Percentiles rank a stretch among this genome's conserved stretches.
Conservation (phyloP, 106 monocot species). For the Narthecium ossifragum region DNA sequence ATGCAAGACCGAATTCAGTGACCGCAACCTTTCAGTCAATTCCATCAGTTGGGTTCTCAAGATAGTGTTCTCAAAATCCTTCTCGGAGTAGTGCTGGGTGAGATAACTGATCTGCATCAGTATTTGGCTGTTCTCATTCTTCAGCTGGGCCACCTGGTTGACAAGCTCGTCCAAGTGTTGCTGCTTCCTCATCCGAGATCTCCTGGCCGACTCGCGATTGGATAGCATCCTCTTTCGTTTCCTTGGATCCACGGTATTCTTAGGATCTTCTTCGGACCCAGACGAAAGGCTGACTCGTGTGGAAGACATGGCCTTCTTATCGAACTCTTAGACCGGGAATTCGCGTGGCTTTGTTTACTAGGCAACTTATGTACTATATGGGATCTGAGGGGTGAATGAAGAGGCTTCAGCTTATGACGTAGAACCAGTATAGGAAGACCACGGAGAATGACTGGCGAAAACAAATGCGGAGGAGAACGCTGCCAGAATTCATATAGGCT, state of each 20-base stretch:
- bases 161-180: slow-evolving; percentile 60
- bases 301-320: no score
- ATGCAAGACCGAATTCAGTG: slow-evolving; percentile 41
- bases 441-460: slow-evolving; percentile 66
- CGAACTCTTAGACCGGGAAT: no score
- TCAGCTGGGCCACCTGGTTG: slow-evolving; percentile 29
- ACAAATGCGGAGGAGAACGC: slow-evolving; percentile 28
- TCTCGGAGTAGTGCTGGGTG: slow-evolving; percentile 11
- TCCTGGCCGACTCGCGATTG: slow-evolving; percentile 73
- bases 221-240: slow-evolving; percentile 85
- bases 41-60: slow-evolving; percentile 53
- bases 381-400: neutral
- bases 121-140: slow-evolving; percentile 43
- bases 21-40: slow-evolving; percentile 39
- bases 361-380: no score
- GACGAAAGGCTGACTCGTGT: no score
- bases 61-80: slow-evolving; percentile 45
- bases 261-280: no score
- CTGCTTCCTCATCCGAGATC: slow-evolving; percentile 77
- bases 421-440: slow-evolving; percentile 72
- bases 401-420: slow-evolving; percentile 29
- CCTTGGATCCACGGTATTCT: slow-evolving; percentile 21
- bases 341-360: no score
- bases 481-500: slow-evolving; percentile 26
- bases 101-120: slow-evolving; percentile 25